These are phyloP conservation scores for Debaryomyces fabryi DNA, from an alignment of 1,139 yeast species.

Conservation along the genomic window DNA sequence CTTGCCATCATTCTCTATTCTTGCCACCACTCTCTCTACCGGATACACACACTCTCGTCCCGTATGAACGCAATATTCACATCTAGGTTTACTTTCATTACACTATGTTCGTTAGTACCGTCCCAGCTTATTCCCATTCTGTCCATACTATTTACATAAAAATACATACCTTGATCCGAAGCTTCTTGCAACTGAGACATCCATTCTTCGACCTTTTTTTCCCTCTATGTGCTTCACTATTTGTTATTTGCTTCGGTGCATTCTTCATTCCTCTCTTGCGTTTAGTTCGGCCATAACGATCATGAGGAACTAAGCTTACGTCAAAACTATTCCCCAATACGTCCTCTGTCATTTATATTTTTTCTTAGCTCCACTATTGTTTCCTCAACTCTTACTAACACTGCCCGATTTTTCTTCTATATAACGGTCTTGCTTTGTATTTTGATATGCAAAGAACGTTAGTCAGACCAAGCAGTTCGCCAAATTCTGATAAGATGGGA, in stretches of 20 bases:
- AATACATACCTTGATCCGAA: conserved; percentile 30
- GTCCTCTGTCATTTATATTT: neutral
- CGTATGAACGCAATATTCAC: conserved; percentile 44
- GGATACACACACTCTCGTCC: conserved; percentile 33
- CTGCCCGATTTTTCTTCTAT: neutral
- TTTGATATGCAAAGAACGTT: neutral
- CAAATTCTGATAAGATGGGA: neutral
- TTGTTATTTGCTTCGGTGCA: neutral
- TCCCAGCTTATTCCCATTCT: neutral
- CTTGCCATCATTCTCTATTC: conserved; percentile 1
- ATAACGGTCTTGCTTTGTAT: neutral
- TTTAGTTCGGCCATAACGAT: neutral
- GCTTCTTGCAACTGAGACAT: conserved; percentile 34
- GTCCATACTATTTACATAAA: no score
- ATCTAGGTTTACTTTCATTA: conserved; percentile 35
- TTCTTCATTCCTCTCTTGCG: neutral
- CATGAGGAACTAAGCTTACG: neutral
- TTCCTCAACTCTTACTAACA: neutral
- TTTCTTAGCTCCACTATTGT: neutral
- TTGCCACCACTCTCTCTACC: neutral
- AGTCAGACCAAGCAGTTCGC: neutral
- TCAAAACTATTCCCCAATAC: neutral
- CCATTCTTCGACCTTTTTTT: conserved; percentile 30
- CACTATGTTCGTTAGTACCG: conserved; percentile 25
- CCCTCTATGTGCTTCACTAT: neutral